Evolutionary conservation across 768 basidiomycete genomes (phyloP).

Genomic region (Agaricus subrufescens): DNA sequence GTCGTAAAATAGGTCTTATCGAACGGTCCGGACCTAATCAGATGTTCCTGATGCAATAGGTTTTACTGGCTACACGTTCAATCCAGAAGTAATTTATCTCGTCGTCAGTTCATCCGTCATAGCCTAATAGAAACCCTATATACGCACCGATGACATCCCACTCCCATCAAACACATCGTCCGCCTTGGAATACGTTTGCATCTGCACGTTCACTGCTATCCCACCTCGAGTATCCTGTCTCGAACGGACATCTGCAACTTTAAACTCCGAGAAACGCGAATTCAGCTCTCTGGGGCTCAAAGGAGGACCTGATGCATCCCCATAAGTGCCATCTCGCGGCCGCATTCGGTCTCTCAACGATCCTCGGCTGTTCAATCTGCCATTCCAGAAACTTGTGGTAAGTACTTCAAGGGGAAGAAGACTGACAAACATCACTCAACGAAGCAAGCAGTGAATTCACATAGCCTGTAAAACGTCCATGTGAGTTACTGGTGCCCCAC

Average conservation of each 20-base stretch:
- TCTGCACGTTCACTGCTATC: slow-evolving; percentile 27
- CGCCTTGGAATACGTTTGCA: slow-evolving; percentile 26
- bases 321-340: slow-evolving; percentile 27
- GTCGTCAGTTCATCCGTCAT: too few relatives aligned
- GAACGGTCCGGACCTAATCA: slow-evolving; percentile 2
- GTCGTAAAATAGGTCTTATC: background rate
- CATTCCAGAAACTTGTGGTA: slow-evolving; percentile 1
- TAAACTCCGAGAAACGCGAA: slow-evolving; percentile 10
- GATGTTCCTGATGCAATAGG: background rate
- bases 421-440: slow-evolving; percentile 25
- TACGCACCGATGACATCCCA: too few relatives aligned
- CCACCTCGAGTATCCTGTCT: slow-evolving; percentile 7
- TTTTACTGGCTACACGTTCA: background rate
- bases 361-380: slow-evolving; percentile 43
- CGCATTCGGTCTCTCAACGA: slow-evolving; percentile 36
- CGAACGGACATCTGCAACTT: slow-evolving; percentile 9
- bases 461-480: slow-evolving; percentile 29
- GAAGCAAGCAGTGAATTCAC: slow-evolving; percentile 49
- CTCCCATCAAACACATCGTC: slow-evolving; percentile 12
- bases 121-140: too few relatives aligned
- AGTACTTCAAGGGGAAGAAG: background rate
- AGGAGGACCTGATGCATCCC: slow-evolving; percentile 20
- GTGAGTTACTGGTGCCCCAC: background rate
- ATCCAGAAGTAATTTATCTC: background rate
- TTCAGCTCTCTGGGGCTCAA: slow-evolving; percentile 22